Base-by-base conservation (phyloP, 495 filamentous ascomycete genomes). In the Trypethelium eluteriae region DNA sequence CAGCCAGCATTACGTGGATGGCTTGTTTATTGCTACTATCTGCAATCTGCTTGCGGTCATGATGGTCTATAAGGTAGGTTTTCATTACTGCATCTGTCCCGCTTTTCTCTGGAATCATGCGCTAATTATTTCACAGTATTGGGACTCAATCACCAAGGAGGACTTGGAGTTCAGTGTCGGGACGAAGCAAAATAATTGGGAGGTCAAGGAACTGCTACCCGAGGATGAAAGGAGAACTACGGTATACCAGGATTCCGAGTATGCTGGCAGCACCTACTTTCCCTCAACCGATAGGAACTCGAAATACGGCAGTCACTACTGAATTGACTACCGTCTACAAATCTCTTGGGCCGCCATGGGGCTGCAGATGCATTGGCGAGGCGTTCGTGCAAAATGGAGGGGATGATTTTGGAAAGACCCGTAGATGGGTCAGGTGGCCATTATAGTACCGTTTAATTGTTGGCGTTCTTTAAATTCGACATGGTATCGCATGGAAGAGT, bases 131-230 rank as follows among this genome's bases (percentile, higher is more conserved):
- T 38, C 66, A 64, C 71, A 93, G 92, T 98, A 95, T 81, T 99
- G 94, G 94, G 94, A 99, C 76, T 97, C 93, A 36, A 98, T 99
- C 79, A 99, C 94, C 61, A 92, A 89, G 73, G 94, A 98, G 80
- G 94, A 99, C 75, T 85, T 99, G 65, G 94, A 99, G 76, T 99
- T 99, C 79, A 94, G 90, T 62, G 94, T 99, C 44, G 93, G 94
- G 63, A 89, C 89, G 63, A 92, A 96, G 76, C 86, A 89, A 73
- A 95, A 96, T 75, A 96, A 93, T 73, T 99, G 95, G 94, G 94
- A 99, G 78, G 90, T 99, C 69, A 99, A 99, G 77, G 93, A 98
- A 68, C 82, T 90, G 16, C 80, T 96, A 11, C 84, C 88, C n/a
- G 94, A 96, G 65, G 93, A 96, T 62, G 91, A 97, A 47, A 84